Conservation (phyloP, 129 eudicot species). For the Ambrosia trifida region DNA sequence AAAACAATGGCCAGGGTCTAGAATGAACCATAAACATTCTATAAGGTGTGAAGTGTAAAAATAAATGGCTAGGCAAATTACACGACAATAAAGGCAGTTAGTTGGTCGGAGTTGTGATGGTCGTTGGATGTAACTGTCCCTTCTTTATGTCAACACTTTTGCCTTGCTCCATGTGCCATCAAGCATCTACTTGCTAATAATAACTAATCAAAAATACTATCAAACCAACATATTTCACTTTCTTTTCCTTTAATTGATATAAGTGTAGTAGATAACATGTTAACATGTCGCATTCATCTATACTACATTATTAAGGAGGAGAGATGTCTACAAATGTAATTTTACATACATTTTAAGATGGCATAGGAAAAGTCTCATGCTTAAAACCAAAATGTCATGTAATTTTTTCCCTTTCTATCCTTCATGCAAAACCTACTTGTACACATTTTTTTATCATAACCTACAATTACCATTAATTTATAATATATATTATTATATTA, state of each 20-base stretch:
- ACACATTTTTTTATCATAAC: too few relatives aligned
- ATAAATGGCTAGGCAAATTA: constrained; percentile 24
- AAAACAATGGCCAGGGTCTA: constrained; percentile 15
- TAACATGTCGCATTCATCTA: neutral
- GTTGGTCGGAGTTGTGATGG: constrained; percentile 33
- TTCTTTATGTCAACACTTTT: constrained; percentile 29
- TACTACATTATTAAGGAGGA: too few relatives aligned
- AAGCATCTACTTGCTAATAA: neutral
- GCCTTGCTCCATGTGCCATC: constrained; percentile 34
- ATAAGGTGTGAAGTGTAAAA: constrained; percentile 9
- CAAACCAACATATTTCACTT: neutral
- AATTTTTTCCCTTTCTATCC: too few relatives aligned
- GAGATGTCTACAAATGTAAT: too few relatives aligned
- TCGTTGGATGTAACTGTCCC: constrained; percentile 37
- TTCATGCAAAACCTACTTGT: too few relatives aligned
- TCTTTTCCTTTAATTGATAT: neutral
- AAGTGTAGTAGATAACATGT: neutral
- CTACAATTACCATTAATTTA: too few relatives aligned
- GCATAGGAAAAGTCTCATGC: too few relatives aligned
- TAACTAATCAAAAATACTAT: neutral
- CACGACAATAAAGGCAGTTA: constrained; percentile 31
- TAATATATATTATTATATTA: too few relatives aligned
- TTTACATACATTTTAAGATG: too few relatives aligned
- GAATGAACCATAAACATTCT: neutral
- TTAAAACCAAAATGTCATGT: too few relatives aligned